phyloP scores from a whole-genome alignment of 768 basidiomycete species.

The Pisolithus microcarpus region DNA sequence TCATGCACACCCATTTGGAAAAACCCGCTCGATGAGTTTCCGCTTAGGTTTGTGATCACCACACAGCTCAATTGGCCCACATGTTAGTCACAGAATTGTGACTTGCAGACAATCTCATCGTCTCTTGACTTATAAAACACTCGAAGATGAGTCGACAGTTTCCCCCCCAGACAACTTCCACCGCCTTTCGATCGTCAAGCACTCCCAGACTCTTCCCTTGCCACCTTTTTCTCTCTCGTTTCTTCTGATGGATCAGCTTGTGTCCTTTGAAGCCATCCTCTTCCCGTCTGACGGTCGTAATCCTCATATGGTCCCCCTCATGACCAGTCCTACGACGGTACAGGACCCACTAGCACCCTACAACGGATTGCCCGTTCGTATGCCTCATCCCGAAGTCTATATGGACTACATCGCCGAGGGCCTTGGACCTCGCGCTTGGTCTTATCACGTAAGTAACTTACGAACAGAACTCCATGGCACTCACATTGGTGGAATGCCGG shows the following conservation, averaged over 20 bases:
- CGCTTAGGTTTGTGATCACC: too few species aligned
- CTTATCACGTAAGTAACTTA: conserved; percentile 50
- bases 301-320: conserved; percentile 63
- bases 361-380: conserved; percentile 43
- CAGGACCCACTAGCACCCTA: conserved; percentile 40
- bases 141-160: too few species aligned
- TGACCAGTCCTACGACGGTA: conserved; percentile 55
- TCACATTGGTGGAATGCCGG: conserved; percentile 11
- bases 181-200: background rate
- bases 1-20: too few species aligned
- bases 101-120: too few species aligned
- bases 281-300: conserved; percentile 74
- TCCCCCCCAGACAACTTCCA: conserved; percentile 10
- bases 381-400: conserved; percentile 78
- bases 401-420: conserved; percentile 84
- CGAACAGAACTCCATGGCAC: conserved; percentile 12
- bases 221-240: conserved; percentile 7
- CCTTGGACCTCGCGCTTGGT: conserved; percentile 61
- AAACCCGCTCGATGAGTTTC: too few species aligned
- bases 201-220: conserved; percentile 6
- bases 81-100: too few species aligned
- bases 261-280: conserved; percentile 62
- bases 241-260: conserved; percentile 53
- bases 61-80: too few species aligned
- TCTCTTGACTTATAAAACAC: too few species aligned